phyloP scores from a whole-genome alignment of 768 basidiomycete species.

The Rhizopogon vinicolor region DNA sequence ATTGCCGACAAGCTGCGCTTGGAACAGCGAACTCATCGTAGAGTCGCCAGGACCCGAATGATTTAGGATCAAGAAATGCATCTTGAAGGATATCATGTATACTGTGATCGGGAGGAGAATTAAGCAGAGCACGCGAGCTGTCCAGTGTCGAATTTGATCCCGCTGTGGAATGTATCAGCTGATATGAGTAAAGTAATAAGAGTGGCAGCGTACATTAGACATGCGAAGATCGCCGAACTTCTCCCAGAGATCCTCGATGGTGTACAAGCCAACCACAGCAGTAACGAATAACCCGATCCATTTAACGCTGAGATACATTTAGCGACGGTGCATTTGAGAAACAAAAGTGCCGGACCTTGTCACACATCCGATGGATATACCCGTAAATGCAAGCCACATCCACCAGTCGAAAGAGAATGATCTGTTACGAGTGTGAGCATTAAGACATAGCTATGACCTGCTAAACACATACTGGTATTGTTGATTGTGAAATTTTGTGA shows the following conservation, averaged over 20 bases:
- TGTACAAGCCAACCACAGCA: constrained; percentile 91
- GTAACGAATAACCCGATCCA: constrained; percentile 96
- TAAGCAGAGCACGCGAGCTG: constrained; percentile 76
- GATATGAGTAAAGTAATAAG: background rate
- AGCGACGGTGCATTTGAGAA: background rate
- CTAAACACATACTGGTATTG: constrained; percentile 72
- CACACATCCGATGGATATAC: constrained; percentile 94
- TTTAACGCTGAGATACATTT: constrained; percentile 64
- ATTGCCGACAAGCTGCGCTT: constrained; percentile 92
- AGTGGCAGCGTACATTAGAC: constrained; percentile 60
- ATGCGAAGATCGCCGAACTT: constrained; percentile 96
- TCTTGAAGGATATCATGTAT: constrained; percentile 92
- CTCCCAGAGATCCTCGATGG: constrained; percentile 96
- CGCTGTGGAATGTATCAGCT: constrained; percentile 41
- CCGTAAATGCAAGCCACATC: constrained; percentile 91
- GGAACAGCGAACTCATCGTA: constrained; percentile 98
- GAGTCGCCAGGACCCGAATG: constrained; percentile 96
- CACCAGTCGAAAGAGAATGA: constrained; percentile 98
- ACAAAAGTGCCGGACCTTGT: constrained; percentile 53
- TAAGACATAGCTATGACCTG: background rate
- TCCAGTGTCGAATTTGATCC: constrained; percentile 89
- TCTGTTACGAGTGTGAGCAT: constrained; percentile 33
- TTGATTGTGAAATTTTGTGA: constrained; percentile 96
- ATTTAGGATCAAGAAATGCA: constrained; percentile 93
- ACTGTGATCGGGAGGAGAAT: constrained; percentile 89